Base-by-base conservation (phyloP, 169 alveolate genomes). In the Plasmodium adleri region DNA sequence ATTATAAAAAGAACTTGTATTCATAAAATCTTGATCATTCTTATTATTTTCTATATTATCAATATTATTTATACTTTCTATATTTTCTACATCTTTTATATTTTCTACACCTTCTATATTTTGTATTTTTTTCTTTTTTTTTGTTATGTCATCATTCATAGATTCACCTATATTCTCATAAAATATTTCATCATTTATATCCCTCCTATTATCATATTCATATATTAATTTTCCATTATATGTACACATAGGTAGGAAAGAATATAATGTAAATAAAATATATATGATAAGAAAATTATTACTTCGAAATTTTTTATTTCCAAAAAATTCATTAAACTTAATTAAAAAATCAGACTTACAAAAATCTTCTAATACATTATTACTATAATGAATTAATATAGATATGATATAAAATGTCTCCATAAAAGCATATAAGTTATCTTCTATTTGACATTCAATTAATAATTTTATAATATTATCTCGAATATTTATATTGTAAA, bases 341-440 rank as follows among this genome's bases (percentile, higher is more conserved):
- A 1, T 50, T 64, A 86, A 60, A 64, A 86, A 86, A 12, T 72
- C 88, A 9, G 78, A 59, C 8, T 86, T 72, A 22, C 92, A 86
- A 52, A 86, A 86, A 45, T 86, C 39, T 47, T 86, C 88, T 13
- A 86, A 17, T 59, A 67, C 72, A n/a, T 72, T 86, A 72, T 59
- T 73, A 56, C 92, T 86, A 66, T 86, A 72, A 62, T 86, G 67
- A 5, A 86, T 75, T 54, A 86, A 50, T 7, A 72, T 67, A 50
- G 92, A 86, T 49, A 86, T 67, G 6, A 86, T 86, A 64, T 86
- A 86, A 86, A 86, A 86, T 1, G 92, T 86, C 39, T 86, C 92
- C 60, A 86, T 86, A 72, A 86, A 86, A 8, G 92, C 92, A 64
- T 72, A 86, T 24, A 86, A 50, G 26, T 86, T 86, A 64, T 86